phyloP scores from a whole-genome alignment of 441 rosid species.

The Breynia disticha region DNA sequence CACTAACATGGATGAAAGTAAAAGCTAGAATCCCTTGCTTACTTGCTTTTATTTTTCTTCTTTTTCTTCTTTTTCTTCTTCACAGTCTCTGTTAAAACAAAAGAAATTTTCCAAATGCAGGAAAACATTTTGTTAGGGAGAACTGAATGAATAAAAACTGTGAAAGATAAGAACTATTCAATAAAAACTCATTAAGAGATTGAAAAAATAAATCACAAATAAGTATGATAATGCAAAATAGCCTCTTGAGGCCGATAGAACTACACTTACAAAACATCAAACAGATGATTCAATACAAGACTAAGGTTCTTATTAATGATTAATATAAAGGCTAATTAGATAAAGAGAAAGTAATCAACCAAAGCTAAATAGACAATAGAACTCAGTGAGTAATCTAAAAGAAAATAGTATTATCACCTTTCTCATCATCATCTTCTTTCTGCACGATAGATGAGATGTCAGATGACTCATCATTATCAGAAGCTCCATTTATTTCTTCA shows the following conservation, averaged over 20 bases:
- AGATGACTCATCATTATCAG: background rate
- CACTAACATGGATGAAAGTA: background rate
- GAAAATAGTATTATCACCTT: no score
- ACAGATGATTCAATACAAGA: no score
- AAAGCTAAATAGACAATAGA: no score
- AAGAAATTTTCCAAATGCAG: background rate
- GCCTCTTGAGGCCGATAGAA: no score
- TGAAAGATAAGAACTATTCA: background rate
- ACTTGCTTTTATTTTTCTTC: slow-evolving; percentile 92
- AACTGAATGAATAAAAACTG: background rate
- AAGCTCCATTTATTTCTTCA: background rate
- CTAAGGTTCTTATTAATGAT: no score
- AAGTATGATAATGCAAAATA: background rate
- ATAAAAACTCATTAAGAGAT: background rate
- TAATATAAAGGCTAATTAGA: no score
- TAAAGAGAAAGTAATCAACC: no score
- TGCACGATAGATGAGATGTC: no score
- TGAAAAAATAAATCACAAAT: background rate
- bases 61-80: slow-evolving; percentile 94
- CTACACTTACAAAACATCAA: no score
- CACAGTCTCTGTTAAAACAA: slow-evolving; percentile 37
- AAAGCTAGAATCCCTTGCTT: slow-evolving; percentile 24
- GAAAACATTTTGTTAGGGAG: background rate
- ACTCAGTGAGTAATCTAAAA: no score
- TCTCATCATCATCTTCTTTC: no score